A percentile compares a stretch with the other conserved stretches of the same genome.
Conservation (phyloP, 306 rosid species). For the Lotus japonicus region DNA sequence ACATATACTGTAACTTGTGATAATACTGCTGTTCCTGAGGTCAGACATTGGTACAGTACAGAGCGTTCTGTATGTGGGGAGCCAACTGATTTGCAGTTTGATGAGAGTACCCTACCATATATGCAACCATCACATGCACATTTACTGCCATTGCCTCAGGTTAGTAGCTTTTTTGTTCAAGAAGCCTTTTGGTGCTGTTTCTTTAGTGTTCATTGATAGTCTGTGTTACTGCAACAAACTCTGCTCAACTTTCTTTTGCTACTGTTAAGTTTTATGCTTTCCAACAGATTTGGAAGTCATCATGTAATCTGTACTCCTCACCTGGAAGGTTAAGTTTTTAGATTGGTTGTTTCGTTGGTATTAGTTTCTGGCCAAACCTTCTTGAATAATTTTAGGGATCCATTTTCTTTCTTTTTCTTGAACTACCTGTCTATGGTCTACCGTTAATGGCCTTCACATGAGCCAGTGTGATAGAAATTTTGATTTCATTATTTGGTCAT, state of each 20-base stretch:
- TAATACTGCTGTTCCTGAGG: constrained; percentile 14
- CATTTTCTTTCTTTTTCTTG: not conserved
- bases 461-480: no score
- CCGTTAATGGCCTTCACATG: not conserved
- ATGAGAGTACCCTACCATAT: constrained; percentile 16
- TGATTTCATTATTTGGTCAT: not conserved
- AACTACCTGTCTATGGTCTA: not conserved
- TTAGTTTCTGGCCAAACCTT: constrained; percentile 3
- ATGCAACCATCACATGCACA: constrained; percentile 11
- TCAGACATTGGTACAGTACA: not conserved
- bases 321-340: not conserved
- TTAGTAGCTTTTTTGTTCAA: constrained; percentile 11
- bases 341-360: not conserved
- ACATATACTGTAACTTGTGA: not conserved
- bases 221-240: not conserved
- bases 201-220: constrained; percentile 9
- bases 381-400: not conserved
- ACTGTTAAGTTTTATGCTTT: no score
- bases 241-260: not conserved
- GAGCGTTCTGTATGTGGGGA: constrained; percentile 7
- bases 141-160: constrained; percentile 21
- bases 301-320: not conserved
- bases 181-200: not conserved
- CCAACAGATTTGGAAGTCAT: no score
- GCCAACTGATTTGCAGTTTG: constrained; percentile 9